These are phyloP conservation scores for Tulasnella sp. DNA, from an alignment of 768 basidiomycete genomes.

Conservation along the genomic window DNA sequence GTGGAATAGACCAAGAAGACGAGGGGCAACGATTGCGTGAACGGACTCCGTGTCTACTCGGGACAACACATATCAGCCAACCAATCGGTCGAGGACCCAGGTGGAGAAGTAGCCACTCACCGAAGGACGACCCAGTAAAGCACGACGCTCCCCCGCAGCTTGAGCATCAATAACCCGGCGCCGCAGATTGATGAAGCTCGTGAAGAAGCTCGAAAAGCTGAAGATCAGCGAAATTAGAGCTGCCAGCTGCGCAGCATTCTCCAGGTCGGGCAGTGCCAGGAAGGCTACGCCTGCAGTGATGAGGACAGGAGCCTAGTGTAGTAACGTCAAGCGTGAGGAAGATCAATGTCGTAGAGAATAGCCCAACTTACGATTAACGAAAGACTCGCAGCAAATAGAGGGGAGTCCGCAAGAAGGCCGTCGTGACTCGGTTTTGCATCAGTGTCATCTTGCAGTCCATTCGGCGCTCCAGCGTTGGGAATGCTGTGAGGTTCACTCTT, in stretches of 20 bases:
- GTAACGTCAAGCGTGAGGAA: background rate
- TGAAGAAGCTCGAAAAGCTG: background rate
- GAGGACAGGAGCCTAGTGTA: background rate
- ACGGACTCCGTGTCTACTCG: slow-evolving; percentile 2
- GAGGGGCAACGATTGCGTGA: slow-evolving; percentile 7
- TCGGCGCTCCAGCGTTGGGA: background rate
- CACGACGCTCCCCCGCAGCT: background rate
- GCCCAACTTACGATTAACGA: background rate
- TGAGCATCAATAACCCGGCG: background rate
- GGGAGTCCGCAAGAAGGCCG: slow-evolving; percentile 3
- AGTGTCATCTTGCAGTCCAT: background rate
- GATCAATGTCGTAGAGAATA: background rate
- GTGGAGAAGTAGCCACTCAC: background rate
- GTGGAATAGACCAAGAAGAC: slow-evolving; percentile 4
- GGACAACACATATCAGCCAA: background rate
- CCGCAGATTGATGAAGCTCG: slow-evolving; percentile 11
- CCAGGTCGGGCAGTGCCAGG: slow-evolving; percentile 1
- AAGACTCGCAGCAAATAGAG: slow-evolving; percentile 5
- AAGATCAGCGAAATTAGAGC: slow-evolving; percentile 5
- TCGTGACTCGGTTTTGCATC: background rate
- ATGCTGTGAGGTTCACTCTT: background rate
- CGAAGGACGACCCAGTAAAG: background rate
- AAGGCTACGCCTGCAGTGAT: slow-evolving; percentile 6
- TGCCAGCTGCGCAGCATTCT: slow-evolving; percentile 4
- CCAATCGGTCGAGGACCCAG: background rate